Evolutionary conservation across 1,139 yeast species (phyloP), one percentile per base, ranked within the genome.

Genomic region (Taphrina wiesneri): DNA sequence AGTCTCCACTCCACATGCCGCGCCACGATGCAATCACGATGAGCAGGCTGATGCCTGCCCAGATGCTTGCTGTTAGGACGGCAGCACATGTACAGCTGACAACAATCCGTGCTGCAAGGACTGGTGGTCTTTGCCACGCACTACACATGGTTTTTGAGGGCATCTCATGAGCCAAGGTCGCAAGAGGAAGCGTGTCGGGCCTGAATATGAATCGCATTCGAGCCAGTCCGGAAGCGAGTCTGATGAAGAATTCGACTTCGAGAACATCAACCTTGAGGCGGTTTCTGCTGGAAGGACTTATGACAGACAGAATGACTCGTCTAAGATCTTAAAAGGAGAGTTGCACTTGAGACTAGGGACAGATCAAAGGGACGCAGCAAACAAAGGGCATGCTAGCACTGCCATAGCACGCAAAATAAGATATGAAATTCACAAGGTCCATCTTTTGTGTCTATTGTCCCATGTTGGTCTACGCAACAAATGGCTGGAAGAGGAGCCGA

Each of bases 391-490:
- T 19, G 21, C 56, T 3, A 43, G 41, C 15, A 80, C 86, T 26
- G 72, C 82, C 39, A 81, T 86, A 83, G 92, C 88, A 70, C 78
- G 88, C 28, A 73, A 74, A 0, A 75, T 73, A 49, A 77, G 97
- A 32, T 76, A 78, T 57, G 70, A 75, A 0, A 76, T 85, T n/a
- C 97, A 92, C 74, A 82, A 84, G 75, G 72, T 82, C 67, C 83
- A 84, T 70, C 71, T 92, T 2, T 77, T 83, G 17, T 74, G 83
- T 53, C 82, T 89, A 82, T 74, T 88, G 36, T 75, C 81, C 2
- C 96, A 88, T 74, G 95, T 90, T 0, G 79, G 80, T 0, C 71
- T 84, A 1, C 79, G 96, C 19, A 92, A 90, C 73, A 71, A 76
- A 11, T 90, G 96, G 96, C 83, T 91, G 69, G 85, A 84, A 69